These are phyloP conservation scores for Groenewaldozyma auringiensis DNA, from an alignment of 1,139 yeast genomes.

Conservation along the genomic window DNA sequence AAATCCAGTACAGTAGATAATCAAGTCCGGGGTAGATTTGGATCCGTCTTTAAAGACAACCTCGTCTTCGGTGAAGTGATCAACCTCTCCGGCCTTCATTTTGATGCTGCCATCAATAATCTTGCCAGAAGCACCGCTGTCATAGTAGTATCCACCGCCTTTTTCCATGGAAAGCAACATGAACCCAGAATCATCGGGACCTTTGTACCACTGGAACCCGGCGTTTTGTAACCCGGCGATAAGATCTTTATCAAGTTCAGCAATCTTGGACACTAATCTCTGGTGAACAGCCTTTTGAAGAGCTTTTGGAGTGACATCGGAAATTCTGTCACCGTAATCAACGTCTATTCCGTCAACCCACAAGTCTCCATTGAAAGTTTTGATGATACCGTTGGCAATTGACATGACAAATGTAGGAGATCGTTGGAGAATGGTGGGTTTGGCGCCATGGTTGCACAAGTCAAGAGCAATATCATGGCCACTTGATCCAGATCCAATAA, in stretches of 20 bases:
- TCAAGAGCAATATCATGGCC: conserved; percentile 43
- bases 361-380: conserved; percentile 16
- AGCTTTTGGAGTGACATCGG: conserved; percentile 32
- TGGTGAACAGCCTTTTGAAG: conserved; percentile 25
- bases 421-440: conserved; percentile 39
- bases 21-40: conserved; percentile 31
- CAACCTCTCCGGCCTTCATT: conserved; percentile 33
- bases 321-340: conserved; percentile 35
- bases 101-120: conserved; percentile 35
- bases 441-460: conserved; percentile 37
- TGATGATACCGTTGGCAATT: conserved; percentile 31
- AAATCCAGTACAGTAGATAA: conserved; percentile 41
- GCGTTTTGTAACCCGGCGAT: conserved; percentile 29
- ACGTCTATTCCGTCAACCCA: conserved; percentile 29
- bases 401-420: conserved; percentile 39
- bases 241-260: conserved; percentile 26
- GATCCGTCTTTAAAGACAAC: conserved; percentile 38
- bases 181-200: conserved; percentile 39
- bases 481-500: conserved; percentile 40
- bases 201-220: conserved; percentile 37
- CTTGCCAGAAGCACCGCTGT: conserved; percentile 38
- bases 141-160: conserved; percentile 44
- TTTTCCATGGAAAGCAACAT: conserved; percentile 36
- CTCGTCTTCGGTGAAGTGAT: conserved; percentile 32
- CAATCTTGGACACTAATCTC: conserved; percentile 27